Conservation (phyloP, 768 basidiomycete species). For the Auriscalpium microsporum region DNA sequence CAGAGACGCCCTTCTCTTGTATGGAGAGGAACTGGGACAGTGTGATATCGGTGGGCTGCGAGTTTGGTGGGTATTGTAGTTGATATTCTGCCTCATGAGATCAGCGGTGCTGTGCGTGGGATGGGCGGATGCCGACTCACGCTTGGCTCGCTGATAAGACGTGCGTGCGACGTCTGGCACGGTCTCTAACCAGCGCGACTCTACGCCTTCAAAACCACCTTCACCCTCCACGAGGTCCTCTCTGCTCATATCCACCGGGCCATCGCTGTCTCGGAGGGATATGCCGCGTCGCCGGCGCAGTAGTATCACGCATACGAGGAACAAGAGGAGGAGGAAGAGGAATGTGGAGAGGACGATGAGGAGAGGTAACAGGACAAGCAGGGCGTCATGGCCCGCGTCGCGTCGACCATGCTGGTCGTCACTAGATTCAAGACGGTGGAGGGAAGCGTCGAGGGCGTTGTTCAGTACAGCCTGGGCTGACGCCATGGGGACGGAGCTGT, state of each 20-base stretch:
- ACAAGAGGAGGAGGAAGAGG: slow-evolving; percentile 84
- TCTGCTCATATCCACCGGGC: slow-evolving; percentile 87
- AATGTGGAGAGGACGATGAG: slow-evolving; percentile 91
- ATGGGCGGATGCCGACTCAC: slow-evolving; percentile 34
- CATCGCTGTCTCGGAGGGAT: slow-evolving; percentile 75
- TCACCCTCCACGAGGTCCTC: slow-evolving; percentile 88
- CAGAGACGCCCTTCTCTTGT: slow-evolving; percentile 98
- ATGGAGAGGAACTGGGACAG: slow-evolving; percentile 97
- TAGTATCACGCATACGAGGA: slow-evolving; percentile 83
- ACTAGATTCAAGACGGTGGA: not conserved
- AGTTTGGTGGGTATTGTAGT: slow-evolving; percentile 86
- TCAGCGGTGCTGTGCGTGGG: slow-evolving; percentile 5
- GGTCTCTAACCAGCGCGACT: slow-evolving; percentile 87
- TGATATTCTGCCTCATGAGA: slow-evolving; percentile 55
- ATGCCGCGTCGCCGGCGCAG: slow-evolving; percentile 74
- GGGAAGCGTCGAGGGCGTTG: not conserved
- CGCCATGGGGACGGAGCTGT: not conserved
- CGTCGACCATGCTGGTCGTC: slow-evolving; percentile 11
- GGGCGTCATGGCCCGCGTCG: slow-evolving; percentile 44
- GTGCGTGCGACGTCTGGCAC: slow-evolving; percentile 57
- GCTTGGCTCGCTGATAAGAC: slow-evolving; percentile 80
- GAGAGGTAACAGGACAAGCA: slow-evolving; percentile 85
- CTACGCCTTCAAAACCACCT: slow-evolving; percentile 88
- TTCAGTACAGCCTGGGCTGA: not conserved
- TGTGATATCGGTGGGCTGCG: slow-evolving; percentile 96